A percentile compares a stretch with the other conserved stretches of the same genome.
These are phyloP conservation scores for Graphilbum fragrans DNA, from an alignment of 2,329 filamentous ascomycete species.

Conservation along the genomic window DNA sequence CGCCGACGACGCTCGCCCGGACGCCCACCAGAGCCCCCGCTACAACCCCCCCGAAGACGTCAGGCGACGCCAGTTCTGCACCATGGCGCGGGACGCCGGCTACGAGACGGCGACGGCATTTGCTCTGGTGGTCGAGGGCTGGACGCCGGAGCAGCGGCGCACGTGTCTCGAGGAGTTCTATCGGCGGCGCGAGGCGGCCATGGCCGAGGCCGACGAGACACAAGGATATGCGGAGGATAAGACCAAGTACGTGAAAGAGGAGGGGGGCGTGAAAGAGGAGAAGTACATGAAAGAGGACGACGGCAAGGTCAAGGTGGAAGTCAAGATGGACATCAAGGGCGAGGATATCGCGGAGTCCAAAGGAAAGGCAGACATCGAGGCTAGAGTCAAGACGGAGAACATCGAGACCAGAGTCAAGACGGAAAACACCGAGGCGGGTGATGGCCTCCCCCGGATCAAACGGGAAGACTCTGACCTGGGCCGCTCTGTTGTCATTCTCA, in stretches of 20 bases:
- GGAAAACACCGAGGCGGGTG: too few relatives aligned
- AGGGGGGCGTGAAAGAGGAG: not conserved
- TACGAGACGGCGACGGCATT: constrained; percentile 71
- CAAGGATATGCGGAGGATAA: not conserved
- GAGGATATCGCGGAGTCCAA: too few relatives aligned
- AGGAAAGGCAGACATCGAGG: too few relatives aligned
- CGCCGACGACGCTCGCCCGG: not conserved
- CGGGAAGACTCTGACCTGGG: too few relatives aligned
- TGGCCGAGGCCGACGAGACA: not conserved
- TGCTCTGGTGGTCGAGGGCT: constrained; percentile 78
- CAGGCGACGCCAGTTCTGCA: constrained; percentile 73
- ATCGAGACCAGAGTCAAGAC: too few relatives aligned
- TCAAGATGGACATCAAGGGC: too few relatives aligned
- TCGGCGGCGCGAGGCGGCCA: constrained; percentile 42
- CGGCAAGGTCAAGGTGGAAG: not conserved
- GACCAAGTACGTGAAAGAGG: not conserved
- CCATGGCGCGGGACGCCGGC: constrained; percentile 71
- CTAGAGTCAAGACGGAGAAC: too few relatives aligned
- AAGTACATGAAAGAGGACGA: too few relatives aligned
- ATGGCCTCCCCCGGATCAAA: too few relatives aligned
- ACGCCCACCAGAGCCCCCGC: constrained; percentile 25
- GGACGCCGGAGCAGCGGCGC: constrained; percentile 73
- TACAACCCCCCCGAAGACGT: constrained; percentile 69
- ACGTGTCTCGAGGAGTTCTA: constrained; percentile 77
- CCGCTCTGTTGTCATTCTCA: too few relatives aligned